A percentile compares a stretch with the other conserved stretches of the same genome.
phyloP scores from a whole-genome alignment of 805 yeast species.

The Suhomyces sp. region DNA sequence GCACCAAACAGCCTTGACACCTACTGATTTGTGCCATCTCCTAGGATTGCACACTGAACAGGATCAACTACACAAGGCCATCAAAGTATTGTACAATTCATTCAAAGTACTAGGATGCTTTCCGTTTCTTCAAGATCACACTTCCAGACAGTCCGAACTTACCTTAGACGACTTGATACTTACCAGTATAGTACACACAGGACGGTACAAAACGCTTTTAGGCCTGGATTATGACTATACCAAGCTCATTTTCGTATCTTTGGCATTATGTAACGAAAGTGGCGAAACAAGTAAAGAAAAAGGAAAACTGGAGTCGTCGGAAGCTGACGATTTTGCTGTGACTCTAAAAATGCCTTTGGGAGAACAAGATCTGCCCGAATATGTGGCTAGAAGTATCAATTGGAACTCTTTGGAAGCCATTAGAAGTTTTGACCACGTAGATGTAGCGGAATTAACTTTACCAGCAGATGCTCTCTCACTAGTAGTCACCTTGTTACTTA shows the following conservation, averaged over 20 bases:
- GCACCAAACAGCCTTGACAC: constrained; percentile 11
- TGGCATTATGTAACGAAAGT: constrained; percentile 15
- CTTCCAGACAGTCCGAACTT: constrained; percentile 32
- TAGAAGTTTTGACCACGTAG: constrained; percentile 43
- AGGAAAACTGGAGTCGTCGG: not conserved
- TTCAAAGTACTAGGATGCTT: constrained; percentile 45
- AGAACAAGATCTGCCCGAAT: constrained; percentile 12
- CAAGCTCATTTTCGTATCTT: constrained; percentile 48
- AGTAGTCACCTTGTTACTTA: constrained; percentile 48
- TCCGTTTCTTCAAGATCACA: constrained; percentile 45
- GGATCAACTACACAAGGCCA: not conserved
- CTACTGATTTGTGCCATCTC: constrained; percentile 20
- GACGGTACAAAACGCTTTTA: constrained; percentile 38
- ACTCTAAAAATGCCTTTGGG: not conserved
- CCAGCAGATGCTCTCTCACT: constrained; percentile 41
- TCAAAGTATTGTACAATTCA: constrained; percentile 31
- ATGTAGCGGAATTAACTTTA: constrained; percentile 34
- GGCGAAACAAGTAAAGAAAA: not conserved
- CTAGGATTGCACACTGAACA: constrained; percentile 8
- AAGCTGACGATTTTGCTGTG: not conserved
- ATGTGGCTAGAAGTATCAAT: constrained; percentile 14
- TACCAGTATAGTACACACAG: constrained; percentile 37
- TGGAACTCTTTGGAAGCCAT: constrained; percentile 37
- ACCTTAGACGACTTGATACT: constrained; percentile 31
- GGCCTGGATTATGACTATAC: constrained; percentile 36